phyloP scores from a whole-genome alignment of 345 rosid species.

The Populus pruinosa region DNA sequence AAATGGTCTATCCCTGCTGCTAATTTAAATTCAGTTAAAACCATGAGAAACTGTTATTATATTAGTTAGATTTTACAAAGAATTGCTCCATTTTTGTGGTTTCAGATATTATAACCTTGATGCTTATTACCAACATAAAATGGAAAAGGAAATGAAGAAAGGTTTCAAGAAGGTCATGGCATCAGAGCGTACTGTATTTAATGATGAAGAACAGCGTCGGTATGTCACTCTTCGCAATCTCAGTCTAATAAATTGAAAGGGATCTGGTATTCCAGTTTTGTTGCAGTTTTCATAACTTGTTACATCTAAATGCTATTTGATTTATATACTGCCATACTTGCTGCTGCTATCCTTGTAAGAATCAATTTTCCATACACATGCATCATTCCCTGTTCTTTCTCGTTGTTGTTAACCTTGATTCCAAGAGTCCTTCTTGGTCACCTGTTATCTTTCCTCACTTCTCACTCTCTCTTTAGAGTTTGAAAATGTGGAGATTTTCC shows the following conservation, averaged over 20 bases:
- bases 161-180: slow-evolving; percentile 57
- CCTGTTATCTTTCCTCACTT: neutral
- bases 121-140: slow-evolving; percentile 64
- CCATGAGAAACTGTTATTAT: neutral
- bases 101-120: slow-evolving; percentile 84
- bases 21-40: neutral
- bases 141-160: slow-evolving; percentile 68
- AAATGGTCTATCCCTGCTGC: too few species aligned
- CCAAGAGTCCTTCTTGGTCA: neutral
- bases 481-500: neutral
- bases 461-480: neutral
- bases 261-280: neutral
- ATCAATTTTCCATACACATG: neutral
- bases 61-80: neutral
- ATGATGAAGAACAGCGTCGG: slow-evolving; percentile 96
- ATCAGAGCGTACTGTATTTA: slow-evolving; percentile 78
- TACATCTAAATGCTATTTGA: neutral
- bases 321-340: neutral
- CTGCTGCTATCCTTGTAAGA: neutral
- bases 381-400: neutral
- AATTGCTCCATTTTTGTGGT: slow-evolving; percentile 2
- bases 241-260: neutral
- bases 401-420: neutral
- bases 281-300: neutral
- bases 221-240: slow-evolving; percentile 26